These are phyloP conservation scores for Clonostachys chloroleuca DNA, from an alignment of 2,329 filamentous ascomycete genomes.

Conservation along the genomic window DNA sequence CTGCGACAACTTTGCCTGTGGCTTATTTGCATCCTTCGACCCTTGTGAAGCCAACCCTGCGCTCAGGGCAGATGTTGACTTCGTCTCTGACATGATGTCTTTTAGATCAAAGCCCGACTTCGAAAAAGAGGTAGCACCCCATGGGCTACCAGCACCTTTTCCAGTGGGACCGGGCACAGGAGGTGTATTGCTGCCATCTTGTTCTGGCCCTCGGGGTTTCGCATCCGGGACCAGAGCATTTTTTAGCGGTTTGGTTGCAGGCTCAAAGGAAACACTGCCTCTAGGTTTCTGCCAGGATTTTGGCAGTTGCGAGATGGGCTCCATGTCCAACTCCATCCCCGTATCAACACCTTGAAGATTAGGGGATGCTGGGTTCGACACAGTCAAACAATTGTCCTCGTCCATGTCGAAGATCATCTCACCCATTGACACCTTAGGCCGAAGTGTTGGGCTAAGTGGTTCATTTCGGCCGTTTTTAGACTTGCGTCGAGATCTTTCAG, in stretches of 20 bases:
- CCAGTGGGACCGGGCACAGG: no score
- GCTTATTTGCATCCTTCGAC: conserved; percentile 24
- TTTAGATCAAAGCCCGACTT: conserved; percentile 67
- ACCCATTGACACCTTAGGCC: conserved; percentile 60
- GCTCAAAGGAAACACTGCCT: conserved; percentile 2
- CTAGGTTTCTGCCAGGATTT: conserved; percentile 21
- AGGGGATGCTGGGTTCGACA: conserved; percentile 8
- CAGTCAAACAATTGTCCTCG: conserved; percentile 46
- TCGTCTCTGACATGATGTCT: conserved; percentile 66
- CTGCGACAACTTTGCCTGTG: conserved; percentile 70
- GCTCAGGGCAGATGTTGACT: conserved; percentile 47
- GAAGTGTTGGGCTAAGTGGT: conserved; percentile 61
- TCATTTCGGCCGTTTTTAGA: conserved; percentile 45
- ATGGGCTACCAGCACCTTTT: conserved; percentile 27
- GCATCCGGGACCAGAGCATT: no score
- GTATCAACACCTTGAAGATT: conserved; percentile 3
- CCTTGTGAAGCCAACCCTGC: conserved; percentile 48
- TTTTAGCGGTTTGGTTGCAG: no score
- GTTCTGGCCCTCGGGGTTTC: no score
- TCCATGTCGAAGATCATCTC: conserved; percentile 97
- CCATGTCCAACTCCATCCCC: conserved; percentile 14
- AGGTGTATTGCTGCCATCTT: no score
- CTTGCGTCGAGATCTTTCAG: conserved; percentile 40
- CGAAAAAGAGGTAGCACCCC: conserved; percentile 45
- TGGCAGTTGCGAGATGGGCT: conserved; percentile 19